phyloP scores from a whole-genome alignment of 805 yeast species.

The Yarrowia divulgata region DNA sequence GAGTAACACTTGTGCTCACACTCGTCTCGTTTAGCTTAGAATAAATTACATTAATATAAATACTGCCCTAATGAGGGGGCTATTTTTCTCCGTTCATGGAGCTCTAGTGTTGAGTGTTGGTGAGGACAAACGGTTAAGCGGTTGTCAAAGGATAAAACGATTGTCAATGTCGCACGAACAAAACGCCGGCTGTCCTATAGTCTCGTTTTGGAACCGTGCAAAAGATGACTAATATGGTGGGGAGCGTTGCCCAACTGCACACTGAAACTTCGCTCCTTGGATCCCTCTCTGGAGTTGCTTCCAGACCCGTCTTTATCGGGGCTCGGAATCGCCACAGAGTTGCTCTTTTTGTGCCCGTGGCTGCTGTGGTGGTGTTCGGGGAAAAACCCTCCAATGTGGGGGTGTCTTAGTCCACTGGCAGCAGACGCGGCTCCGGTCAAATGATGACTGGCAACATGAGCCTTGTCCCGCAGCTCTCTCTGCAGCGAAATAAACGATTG shows the following conservation, averaged over 20 bases:
- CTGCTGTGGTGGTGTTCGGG: slow-evolving; percentile 15
- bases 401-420: slow-evolving; percentile 3
- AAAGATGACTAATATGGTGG: slow-evolving; percentile 4
- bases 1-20: no score
- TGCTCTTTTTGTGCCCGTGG: slow-evolving; percentile 18
- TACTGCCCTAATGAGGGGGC: slow-evolving; percentile 17
- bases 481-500: slow-evolving; percentile 19
- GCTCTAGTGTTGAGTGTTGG: no score
- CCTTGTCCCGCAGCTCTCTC: slow-evolving; percentile 24
- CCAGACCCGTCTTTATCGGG: slow-evolving; percentile 17
- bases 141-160: no score
- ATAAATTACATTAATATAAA: slow-evolving; percentile 25
- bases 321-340: slow-evolving; percentile 9
- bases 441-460: slow-evolving; percentile 21
- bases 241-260: slow-evolving; percentile 26
- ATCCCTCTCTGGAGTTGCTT: slow-evolving; percentile 6
- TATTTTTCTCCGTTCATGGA: not conserved
- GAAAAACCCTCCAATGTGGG: slow-evolving; percentile 13
- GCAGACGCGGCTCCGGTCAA: slow-evolving; percentile 18
- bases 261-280: slow-evolving; percentile 23
- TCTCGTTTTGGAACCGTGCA: slow-evolving; percentile 17
- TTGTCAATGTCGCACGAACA: no score
- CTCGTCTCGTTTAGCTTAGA: not conserved
- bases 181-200: no score
- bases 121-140: no score